phyloP scores from a whole-genome alignment of 345 rosid genomes.

The Lepidium aucheri region DNA sequence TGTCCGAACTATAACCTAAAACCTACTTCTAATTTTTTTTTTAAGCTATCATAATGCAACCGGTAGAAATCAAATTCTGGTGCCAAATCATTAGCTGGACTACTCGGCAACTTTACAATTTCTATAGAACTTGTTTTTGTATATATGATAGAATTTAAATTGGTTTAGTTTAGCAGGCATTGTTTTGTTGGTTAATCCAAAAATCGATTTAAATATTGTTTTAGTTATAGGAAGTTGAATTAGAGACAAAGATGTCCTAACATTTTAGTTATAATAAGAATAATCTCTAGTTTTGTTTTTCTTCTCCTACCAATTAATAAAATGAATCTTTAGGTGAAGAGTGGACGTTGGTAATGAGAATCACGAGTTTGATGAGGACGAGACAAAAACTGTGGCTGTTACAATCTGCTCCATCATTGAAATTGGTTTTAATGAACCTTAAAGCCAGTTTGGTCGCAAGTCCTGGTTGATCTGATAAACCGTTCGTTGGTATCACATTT shows the following conservation, averaged over 20 bases:
- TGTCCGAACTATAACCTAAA: too few relatives aligned
- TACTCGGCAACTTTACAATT: neutral
- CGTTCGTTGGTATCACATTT: too few relatives aligned
- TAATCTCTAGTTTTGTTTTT: neutral
- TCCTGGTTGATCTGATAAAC: too few relatives aligned
- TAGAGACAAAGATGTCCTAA: neutral
- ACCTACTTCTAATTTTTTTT: too few relatives aligned
- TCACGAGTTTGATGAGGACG: neutral
- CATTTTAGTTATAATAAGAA: neutral
- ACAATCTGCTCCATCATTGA: too few relatives aligned
- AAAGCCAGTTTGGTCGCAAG: too few relatives aligned
- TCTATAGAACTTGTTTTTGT: neutral
- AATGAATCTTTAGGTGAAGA: neutral
- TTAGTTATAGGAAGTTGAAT: neutral
- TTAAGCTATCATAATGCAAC: too few relatives aligned
- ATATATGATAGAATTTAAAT: neutral
- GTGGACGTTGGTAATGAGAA: neutral
- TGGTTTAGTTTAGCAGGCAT: neutral
- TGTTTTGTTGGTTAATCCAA: neutral
- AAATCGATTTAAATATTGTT: neutral
- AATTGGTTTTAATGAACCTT: too few relatives aligned
- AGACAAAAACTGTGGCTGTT: too few relatives aligned
- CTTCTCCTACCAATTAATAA: neutral
- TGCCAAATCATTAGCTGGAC: too few relatives aligned
- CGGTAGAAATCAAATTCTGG: too few relatives aligned